A percentile compares a stretch with the other conserved stretches of the same genome.
These are phyloP conservation scores for Wallemia mellicola DNA, from an alignment of 1,284 basidiomycete genomes.

Conservation along the genomic window DNA sequence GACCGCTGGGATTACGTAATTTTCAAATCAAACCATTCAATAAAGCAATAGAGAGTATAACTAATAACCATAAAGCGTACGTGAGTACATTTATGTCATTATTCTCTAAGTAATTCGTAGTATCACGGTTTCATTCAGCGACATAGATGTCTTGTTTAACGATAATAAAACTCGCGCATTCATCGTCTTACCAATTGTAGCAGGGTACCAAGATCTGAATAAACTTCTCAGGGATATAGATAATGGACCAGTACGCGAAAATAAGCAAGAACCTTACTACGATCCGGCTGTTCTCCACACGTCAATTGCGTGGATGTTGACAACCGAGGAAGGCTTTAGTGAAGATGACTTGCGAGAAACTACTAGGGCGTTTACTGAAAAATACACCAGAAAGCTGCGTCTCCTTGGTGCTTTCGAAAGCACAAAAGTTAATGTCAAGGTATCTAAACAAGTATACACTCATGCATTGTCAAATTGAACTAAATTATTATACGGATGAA, in stretches of 20 bases:
- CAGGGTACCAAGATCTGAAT: slow-evolving; percentile 35
- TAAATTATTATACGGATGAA: too few relatives aligned
- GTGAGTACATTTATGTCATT: slow-evolving; percentile 11
- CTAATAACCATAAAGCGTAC: slow-evolving; percentile 23
- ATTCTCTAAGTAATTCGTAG: slow-evolving; percentile 16
- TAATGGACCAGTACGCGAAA: slow-evolving; percentile 25
- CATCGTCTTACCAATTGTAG: slow-evolving; percentile 39
- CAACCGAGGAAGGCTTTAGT: background rate
- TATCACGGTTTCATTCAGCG: slow-evolving; percentile 36
- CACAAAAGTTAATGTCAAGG: background rate
- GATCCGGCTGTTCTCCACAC: slow-evolving; percentile 39
- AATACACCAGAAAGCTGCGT: background rate
- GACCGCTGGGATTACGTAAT: slow-evolving; percentile 40
- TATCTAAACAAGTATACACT: background rate
- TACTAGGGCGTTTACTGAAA: background rate
- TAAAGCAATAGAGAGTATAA: slow-evolving; percentile 23
- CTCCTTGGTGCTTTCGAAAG: background rate
- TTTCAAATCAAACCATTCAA: slow-evolving; percentile 41
- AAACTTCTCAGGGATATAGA: slow-evolving; percentile 5
- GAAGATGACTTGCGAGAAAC: background rate
- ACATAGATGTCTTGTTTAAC: slow-evolving; percentile 35
- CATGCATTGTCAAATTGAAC: background rate
- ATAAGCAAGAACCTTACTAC: slow-evolving; percentile 41
- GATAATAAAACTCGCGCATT: slow-evolving; percentile 48
- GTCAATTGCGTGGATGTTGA: slow-evolving; percentile 52